Conservation (phyloP, 2,329 filamentous ascomycete species). For the Alternaria rosae region DNA sequence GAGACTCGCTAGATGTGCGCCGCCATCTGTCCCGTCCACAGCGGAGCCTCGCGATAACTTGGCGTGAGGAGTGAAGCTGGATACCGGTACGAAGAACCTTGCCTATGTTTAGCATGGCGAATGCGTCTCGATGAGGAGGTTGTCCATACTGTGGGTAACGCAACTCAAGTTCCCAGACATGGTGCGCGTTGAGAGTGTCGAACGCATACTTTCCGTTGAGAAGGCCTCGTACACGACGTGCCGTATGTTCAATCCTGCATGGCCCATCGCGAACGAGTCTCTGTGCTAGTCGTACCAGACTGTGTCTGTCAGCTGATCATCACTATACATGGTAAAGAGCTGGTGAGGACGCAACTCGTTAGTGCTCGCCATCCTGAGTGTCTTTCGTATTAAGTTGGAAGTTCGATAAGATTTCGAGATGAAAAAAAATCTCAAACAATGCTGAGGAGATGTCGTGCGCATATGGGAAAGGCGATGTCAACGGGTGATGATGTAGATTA, state of each 20-base stretch:
- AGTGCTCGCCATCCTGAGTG: not conserved
- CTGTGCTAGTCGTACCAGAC: conserved; percentile 51
- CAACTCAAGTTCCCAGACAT: conserved; percentile 48
- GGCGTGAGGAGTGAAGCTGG: conserved; percentile 28
- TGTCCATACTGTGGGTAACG: conserved; percentile 44
- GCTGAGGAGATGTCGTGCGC: not conserved
- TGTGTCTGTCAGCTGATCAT: conserved; percentile 22
- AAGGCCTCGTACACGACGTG: conserved; percentile 43
- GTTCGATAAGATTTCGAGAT: rapidly evolving
- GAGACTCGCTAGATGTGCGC: conserved; percentile 32
- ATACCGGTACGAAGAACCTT: conserved; percentile 42
- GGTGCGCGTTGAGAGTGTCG: conserved; percentile 42
- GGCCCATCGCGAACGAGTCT: conserved; percentile 53
- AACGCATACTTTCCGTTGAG: conserved; percentile 44
- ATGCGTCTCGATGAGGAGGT: too few relatives aligned
- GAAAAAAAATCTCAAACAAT: rapidly evolving
- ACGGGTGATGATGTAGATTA: conserved; percentile 10
- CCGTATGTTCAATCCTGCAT: conserved; percentile 33
- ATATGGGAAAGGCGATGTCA: not conserved
- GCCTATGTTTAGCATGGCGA: not conserved
- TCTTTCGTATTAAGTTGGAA: too few relatives aligned
- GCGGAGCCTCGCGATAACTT: conserved; percentile 18
- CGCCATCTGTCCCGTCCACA: conserved; percentile 27
- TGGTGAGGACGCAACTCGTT: conserved; percentile 1
- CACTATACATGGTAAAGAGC: not conserved